Base-by-base conservation (phyloP, 495 filamentous ascomycete species). In the Parmelia sp. region DNA sequence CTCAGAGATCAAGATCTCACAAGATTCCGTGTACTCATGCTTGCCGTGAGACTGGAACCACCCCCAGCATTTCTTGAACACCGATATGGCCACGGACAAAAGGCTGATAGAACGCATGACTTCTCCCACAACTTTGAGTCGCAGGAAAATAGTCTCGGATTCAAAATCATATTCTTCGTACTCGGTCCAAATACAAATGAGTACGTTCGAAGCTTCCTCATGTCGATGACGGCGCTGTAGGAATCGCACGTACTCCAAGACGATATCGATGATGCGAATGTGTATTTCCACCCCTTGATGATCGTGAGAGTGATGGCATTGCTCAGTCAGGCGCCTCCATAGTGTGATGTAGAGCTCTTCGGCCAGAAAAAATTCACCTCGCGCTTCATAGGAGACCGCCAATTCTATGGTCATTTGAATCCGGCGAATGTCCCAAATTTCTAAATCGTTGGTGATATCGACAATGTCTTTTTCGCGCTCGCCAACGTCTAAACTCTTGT, bases 191-290 rank as follows among this genome's bases (percentile, higher is more conserved):
- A 82, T 64, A 35, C 76, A 78, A 45, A 80, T 77, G 60, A 82
- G 69, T 25, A 82, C 75, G 58, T 71, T 77, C 42, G 68, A 70
- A 23, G 79, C 79, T 61, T 88, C 83, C 36, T 76, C 69, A 23
- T 70, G 65, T 37, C 83, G 79, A 39, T 80, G 76, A 39, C 77
- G 68, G 5, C 77, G 77, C 58, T 72, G 70, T 4, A 86, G 74
- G 60, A 87, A 78, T 42, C 76, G 73, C 57, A 80, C 77, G 62
- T 88, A 87, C 45, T 82, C 76, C 59, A 87, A 79, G 21, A 83
- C 74, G 45, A 86, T 80, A 23, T 84, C 80, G 60, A 88, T 79
- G 31, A 79, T 85, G 33, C 78, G 74, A 64, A 83, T 78, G 68
- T 85, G 81, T 19, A 78, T 72, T 40, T 82, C 77, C 1, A 80